Conservation (phyloP, 305 asterid genomes). For the Petunia hybrid region DNA sequence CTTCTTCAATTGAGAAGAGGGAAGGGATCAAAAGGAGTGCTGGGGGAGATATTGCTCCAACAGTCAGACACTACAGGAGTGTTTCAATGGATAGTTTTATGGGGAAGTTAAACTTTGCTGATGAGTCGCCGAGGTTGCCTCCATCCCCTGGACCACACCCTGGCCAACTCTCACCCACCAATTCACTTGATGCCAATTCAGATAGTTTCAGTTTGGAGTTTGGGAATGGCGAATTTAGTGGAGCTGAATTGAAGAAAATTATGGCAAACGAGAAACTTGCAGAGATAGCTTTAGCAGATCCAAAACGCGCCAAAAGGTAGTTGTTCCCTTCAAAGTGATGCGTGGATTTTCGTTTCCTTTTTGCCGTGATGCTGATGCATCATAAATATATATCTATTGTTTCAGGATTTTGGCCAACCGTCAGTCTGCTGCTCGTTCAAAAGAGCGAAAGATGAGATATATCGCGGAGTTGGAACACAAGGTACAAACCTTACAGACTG, state of each 20-base stretch:
- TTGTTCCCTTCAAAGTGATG: background rate
- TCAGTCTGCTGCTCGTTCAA: slow-evolving; percentile 62
- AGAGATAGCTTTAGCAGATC: slow-evolving; percentile 56
- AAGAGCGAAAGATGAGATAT: slow-evolving; percentile 58
- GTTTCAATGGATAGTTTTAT: slow-evolving; percentile 55
- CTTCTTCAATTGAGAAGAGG: slow-evolving; percentile 48
- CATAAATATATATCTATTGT: slow-evolving; percentile 13
- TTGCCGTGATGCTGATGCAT: background rate
- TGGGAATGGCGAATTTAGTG: slow-evolving; percentile 56
- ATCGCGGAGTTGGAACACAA: slow-evolving; percentile 58
- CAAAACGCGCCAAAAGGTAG: slow-evolving; percentile 59
- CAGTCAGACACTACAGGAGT: slow-evolving; percentile 48
- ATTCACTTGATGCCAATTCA: slow-evolving; percentile 42
- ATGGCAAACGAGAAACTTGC: slow-evolving; percentile 58
- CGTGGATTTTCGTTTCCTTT: background rate
- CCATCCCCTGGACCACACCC: slow-evolving; percentile 47
- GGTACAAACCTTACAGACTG: slow-evolving; percentile 57
- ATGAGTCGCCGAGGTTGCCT: slow-evolving; percentile 48
- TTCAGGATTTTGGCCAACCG: slow-evolving; percentile 61
- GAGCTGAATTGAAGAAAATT: slow-evolving; percentile 54
- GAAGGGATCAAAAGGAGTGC: slow-evolving; percentile 49
- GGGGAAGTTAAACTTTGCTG: slow-evolving; percentile 46
- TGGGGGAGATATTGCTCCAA: slow-evolving; percentile 46
- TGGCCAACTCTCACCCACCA: slow-evolving; percentile 46
- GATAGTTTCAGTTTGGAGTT: slow-evolving; percentile 54